Evolutionary conservation across 1,284 basidiomycete genomes (phyloP), one percentile per base, ranked within the genome.

Genomic region (Acaromyces ingoldii): DNA sequence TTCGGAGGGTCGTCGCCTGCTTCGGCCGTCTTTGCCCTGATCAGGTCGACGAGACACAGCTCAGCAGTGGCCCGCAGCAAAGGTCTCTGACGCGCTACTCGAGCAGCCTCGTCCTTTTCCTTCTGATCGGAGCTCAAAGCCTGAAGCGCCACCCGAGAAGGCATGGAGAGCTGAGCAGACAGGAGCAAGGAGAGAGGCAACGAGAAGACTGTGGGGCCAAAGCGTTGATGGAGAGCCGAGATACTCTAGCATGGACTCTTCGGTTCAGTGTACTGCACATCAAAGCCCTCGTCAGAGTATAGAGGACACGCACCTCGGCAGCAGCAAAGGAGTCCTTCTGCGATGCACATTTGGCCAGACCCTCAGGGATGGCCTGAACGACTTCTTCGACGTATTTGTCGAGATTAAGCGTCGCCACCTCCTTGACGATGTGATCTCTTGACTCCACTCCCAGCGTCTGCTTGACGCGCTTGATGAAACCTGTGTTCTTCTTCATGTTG

Each of bases 331-430:
- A 82, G 73, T 98, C 91, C 65, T 86, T 87, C 65, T 90, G 88
- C 0, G 82, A 88, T 80, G 86, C 91, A 76, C 91, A 92, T 58
- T 86, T 83, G 9, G 78, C 76, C 34, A 93, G 81, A 1, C 95
- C 93, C 71, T 99, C 95, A 0, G 89, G 79, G 0, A 86, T 80
- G 1, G 91, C 91, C 10, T 85, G 84, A 1, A 88, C 86, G 57
- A 97, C 86, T 78, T 99, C 95, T 67, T 96, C 92, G 48, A 93
- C 81, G 74, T 99, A 97, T 77, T 96, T 98, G 77, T 91, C 90
- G 43, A 99, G 80, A 3, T 89, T 86, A 41, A 99, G 81, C 0
- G 85, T 81, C 56, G 89, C 85, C 58, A 95, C 84, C 70, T 99
- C 95, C 77, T 92, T 65, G 37, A 73, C 39, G 1, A 73, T 54